Evolutionary conservation across 23 red algal genomes (phyloP).

Genomic region (Agarophyton chilense): DNA sequence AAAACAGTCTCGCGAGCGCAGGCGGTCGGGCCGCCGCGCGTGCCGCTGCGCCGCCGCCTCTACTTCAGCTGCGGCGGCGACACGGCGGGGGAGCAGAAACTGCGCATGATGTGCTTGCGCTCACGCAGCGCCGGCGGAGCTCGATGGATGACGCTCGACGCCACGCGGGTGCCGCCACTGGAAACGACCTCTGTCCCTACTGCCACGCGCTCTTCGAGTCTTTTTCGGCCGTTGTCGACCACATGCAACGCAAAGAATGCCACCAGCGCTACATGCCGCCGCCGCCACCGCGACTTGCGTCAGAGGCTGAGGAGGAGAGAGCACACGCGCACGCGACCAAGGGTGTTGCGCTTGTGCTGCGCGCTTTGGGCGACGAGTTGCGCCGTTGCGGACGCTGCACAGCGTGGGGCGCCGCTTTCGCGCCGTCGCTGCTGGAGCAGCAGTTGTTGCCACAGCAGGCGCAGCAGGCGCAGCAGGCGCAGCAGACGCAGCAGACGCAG

Average conservation of each 20-base stretch:
- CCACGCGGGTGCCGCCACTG: neutral
- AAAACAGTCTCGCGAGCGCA: too few relatives aligned
- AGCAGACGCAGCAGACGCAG: too few relatives aligned
- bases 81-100: too few relatives aligned
- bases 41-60: too few relatives aligned
- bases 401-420: neutral
- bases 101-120: too few relatives aligned
- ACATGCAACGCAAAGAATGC: neutral
- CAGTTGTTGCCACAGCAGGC: neutral
- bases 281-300: too few relatives aligned
- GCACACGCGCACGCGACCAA: too few relatives aligned
- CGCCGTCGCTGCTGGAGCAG: neutral
- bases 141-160: neutral
- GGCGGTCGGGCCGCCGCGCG: too few relatives aligned
- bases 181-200: neutral
- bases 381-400: neutral
- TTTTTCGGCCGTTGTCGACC: conserved; percentile 1
- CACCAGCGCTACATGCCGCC: neutral
- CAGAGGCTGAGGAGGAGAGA: too few relatives aligned
- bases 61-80: too few relatives aligned
- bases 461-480: neutral
- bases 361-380: neutral
- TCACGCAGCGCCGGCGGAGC: neutral
- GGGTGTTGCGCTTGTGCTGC: neutral
- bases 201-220: neutral